Evolutionary conservation across 345 rosid species (phyloP).

Genomic region (Boechera retrofracta): DNA sequence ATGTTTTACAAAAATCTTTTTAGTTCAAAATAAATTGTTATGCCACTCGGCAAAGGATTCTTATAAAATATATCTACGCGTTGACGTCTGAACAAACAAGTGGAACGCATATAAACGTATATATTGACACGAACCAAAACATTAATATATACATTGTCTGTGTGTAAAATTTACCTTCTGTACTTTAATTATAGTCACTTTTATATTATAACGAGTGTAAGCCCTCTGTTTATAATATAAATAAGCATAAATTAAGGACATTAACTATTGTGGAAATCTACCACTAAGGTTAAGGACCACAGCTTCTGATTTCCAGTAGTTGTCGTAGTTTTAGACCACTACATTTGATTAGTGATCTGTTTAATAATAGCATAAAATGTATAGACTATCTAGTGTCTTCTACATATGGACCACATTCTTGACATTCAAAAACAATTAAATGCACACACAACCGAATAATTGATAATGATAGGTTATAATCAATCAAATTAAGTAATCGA

Average conservation of each 20-base stretch:
- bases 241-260: neutral
- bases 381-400: slow-evolving; percentile 20
- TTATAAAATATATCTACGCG: no score
- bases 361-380: slow-evolving; percentile 9
- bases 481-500: slow-evolving; percentile 4
- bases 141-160: no score
- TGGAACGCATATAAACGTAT: no score
- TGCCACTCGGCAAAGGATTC: no score
- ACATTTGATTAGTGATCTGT: slow-evolving; percentile 26
- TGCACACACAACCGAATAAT: slow-evolving; percentile 5
- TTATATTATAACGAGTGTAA: neutral
- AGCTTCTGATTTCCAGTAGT: slow-evolving; percentile 28
- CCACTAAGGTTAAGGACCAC: slow-evolving; percentile 37
- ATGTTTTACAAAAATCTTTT: no score
- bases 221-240: neutral
- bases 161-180: neutral
- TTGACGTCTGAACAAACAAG: no score
- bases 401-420: slow-evolving; percentile 30
- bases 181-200: neutral
- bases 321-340: slow-evolving; percentile 26
- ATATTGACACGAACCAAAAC: no score
- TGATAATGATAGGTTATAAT: slow-evolving; percentile 32
- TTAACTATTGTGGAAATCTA: slow-evolving; percentile 16
- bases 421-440: neutral
- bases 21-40: no score